Evolutionary conservation across 2,329 filamentous ascomycete species (phyloP), one percentile per base, ranked within the genome.

Genomic region (Orbilia javanica): DNA sequence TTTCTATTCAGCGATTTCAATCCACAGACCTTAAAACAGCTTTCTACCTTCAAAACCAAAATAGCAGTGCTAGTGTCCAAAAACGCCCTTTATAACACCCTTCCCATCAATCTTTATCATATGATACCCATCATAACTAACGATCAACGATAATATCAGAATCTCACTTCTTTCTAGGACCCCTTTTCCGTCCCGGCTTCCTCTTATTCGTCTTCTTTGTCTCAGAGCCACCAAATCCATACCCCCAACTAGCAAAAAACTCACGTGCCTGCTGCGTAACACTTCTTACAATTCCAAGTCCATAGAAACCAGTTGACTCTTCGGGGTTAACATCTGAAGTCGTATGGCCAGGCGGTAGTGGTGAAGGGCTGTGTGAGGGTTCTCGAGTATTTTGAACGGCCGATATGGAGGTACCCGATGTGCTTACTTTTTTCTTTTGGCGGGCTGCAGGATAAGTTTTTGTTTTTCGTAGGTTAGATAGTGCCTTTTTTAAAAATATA

Each of bases 171-270:
- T 63, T 62, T 34, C 55, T 71, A 15, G 31, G 50, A 2, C 36
- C 36, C 13, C 36, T 39, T 8, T 44, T 20, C 42, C 42, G 4
- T n/a, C 42, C 18, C 4, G 15, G n/a, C 2, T 36, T n/a, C 25
- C 27, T 34, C 57, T 55, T 71, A 31, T 18, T 29, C 36, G 11
- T 1, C 15, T 15, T 1, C 15, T 27, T 65, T 3, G 57, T 52
- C n/a, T 34, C 29, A 34, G 25, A 18, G 7, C 22, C 34, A 18
- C 60, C 60, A n/a, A 73, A 73, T 20, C 36, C 13, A 27, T 66
- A 73, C 27, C 60, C 69, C 57, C 36, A 73, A n/a, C 60, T 39
- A 1, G 69, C 66, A 4, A 73, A 60, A 2, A 73, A 44, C n/a
- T 42, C 60, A 4, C 69, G 44, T n/a, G 36, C 65, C 2, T 52